These are phyloP conservation scores for Paxillus ammoniavirescens DNA, from an alignment of 768 basidiomycete species.

Conservation along the genomic window DNA sequence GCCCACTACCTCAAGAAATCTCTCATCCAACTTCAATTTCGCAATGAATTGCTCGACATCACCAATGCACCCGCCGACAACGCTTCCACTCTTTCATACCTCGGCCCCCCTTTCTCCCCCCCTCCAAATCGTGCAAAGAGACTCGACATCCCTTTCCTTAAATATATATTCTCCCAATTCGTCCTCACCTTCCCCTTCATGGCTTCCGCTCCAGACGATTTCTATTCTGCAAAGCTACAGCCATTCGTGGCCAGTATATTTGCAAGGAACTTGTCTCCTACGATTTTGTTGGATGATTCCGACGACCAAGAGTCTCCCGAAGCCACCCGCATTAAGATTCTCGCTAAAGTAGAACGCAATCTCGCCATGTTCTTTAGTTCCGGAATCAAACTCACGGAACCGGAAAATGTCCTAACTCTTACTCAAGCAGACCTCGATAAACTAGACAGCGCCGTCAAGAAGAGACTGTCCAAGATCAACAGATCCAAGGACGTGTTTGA, in stretches of 20 bases:
- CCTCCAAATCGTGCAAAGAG: constrained; percentile 55
- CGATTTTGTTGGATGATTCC: constrained; percentile 55
- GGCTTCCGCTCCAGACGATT: constrained; percentile 81
- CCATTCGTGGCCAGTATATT: constrained; percentile 86
- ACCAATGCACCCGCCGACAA: constrained; percentile 43
- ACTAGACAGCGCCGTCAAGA: constrained; percentile 69
- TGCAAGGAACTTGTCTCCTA: constrained; percentile 70
- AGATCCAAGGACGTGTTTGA: constrained; percentile 66
- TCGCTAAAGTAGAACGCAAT: constrained; percentile 82
- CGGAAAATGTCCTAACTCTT: constrained; percentile 88
- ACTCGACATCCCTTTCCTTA: constrained; percentile 83
- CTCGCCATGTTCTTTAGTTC: constrained; percentile 78
- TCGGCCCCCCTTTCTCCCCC: constrained; percentile 84
- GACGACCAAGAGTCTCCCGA: constrained; percentile 49
- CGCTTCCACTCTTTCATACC: constrained; percentile 73
- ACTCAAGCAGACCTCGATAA: constrained; percentile 81
- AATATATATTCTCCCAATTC: constrained; percentile 90
- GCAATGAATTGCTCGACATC: constrained; percentile 71
- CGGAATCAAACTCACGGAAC: constrained; percentile 78
- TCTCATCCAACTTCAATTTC: constrained; percentile 83
- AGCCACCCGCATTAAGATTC: constrained; percentile 62
- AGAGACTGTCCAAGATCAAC: constrained; percentile 48
- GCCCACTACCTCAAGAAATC: constrained; percentile 99
- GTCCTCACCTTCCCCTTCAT: constrained; percentile 96
- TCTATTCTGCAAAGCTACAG: constrained; percentile 94